Evolutionary conservation across 1,284 basidiomycete genomes (phyloP), one percentile per base, ranked within the genome.

Genomic region (Mycosarcoma maydis): DNA sequence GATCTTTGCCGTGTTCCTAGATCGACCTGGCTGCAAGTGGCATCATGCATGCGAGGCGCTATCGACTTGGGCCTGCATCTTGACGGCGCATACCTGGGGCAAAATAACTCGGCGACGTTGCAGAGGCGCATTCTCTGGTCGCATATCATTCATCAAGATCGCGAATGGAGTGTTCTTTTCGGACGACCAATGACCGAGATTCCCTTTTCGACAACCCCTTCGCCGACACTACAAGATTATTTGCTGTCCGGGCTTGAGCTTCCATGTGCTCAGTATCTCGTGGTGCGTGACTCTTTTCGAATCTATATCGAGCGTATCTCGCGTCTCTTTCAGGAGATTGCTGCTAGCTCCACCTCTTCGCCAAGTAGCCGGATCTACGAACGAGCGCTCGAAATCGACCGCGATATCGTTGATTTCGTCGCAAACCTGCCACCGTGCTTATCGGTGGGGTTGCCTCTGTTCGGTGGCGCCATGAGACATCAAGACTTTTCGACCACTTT

Each of bases 131-230:
- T 67, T 26, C 64, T 67, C 0, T 67, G 64, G 64, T 67, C 64
- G 26, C 64, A 67, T 24, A 55, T 61, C n/a, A 45, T 67, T 11
- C 64, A 67, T 22, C 64, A 67, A 17, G 64, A 67, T 20, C 57
- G 64, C 36, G 64, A 67, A 17, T 67, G 64, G 64, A 67, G 64
- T 38, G 57, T 57, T 3, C 57, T 67, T 27, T 67, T 67, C 17
- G 64, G 64, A 22, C 38, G 64, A 10, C 64, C 64, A 2, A 67
- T 67, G 64, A 67, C 57, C 19, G 64, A 67, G 44, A 67, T 67
- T 17, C 64, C 64, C 0, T 60, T 61, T 36, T 60, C 57, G 14
- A 56, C 55, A 7, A 67, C 64, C 7, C 57, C 64, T 6, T 30
- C 22, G 10, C 57, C 64, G 22, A 47, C 64, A 5, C 44, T 67